Conservation (phyloP, 2,329 filamentous ascomycete genomes). For the Ceratocystis variospora region DNA sequence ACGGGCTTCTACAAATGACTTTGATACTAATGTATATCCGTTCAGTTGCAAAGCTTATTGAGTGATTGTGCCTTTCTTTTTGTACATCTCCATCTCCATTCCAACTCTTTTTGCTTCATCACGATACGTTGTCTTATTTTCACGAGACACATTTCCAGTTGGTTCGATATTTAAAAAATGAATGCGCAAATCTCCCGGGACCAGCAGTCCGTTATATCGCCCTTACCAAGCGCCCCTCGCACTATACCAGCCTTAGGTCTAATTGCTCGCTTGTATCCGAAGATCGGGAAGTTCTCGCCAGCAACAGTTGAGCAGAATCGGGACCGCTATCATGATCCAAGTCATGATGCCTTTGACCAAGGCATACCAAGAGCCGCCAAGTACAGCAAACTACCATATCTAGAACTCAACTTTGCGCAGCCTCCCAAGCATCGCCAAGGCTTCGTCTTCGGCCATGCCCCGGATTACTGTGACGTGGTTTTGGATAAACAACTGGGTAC, state of each 20-base stretch:
- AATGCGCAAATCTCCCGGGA: neutral
- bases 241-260: neutral
- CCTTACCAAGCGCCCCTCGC: neutral
- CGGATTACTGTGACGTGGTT: constrained; percentile 1
- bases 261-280: constrained; percentile 8
- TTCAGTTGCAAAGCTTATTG: neutral
- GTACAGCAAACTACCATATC: neutral
- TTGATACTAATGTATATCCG: neutral
- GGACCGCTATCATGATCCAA: constrained; percentile 5
- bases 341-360: neutral
- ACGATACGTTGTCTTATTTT: too few species aligned
- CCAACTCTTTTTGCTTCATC: neutral
- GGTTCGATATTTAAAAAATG: neutral
- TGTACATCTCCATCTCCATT: neutral
- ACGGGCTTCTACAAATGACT: neutral
- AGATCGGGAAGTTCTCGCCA: neutral
- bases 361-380: neutral
- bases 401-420: constrained; percentile 4
- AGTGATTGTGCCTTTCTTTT: neutral
- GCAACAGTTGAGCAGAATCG: neutral
- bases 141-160: neutral
- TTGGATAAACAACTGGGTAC: constrained; percentile 2
- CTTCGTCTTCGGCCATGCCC: constrained; percentile 6
- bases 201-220: neutral
- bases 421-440: constrained; percentile 10